phyloP scores from a whole-genome alignment of 148 eudicot species.

The Amaranthus hypochondriacus region DNA sequence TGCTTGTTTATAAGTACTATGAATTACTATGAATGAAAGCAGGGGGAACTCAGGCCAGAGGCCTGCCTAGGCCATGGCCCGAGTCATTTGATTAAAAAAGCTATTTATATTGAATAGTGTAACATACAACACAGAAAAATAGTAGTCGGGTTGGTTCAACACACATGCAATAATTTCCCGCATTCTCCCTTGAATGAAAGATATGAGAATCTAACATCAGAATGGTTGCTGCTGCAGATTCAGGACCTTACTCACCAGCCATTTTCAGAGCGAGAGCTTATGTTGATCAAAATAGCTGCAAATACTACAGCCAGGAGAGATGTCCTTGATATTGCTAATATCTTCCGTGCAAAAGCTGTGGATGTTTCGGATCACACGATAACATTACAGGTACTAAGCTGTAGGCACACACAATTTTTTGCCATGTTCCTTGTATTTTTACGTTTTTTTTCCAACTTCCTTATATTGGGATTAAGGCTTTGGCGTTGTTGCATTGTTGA shows the following conservation, averaged over 20 bases:
- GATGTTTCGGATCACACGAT: conserved; percentile 97
- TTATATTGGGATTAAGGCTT: neutral
- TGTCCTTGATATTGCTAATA: conserved; percentile 86
- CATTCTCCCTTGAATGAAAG: neutral
- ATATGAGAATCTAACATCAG: neutral
- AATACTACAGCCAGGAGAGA: conserved; percentile 78
- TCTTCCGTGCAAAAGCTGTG: conserved; percentile 91
- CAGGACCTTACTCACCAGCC: conserved; percentile 73
- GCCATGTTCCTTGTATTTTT: too few relatives aligned
- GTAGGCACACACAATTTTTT: too few relatives aligned
- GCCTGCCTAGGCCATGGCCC: too few relatives aligned
- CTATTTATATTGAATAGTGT: too few relatives aligned
- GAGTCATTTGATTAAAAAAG: too few relatives aligned
- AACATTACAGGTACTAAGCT: conserved; percentile 60
- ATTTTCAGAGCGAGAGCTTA: conserved; percentile 89
- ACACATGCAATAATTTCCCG: neutral
- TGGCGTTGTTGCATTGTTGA: neutral
- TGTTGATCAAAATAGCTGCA: conserved; percentile 91
- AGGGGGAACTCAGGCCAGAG: too few relatives aligned
- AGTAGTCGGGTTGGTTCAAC: neutral
- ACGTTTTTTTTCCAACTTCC: too few relatives aligned
- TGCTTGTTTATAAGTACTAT: too few relatives aligned
- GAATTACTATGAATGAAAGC: too few relatives aligned
- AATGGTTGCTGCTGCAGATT: conserved; percentile 47
- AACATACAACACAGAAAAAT: too few relatives aligned